Evolutionary conservation across 1,139 yeast species (phyloP), one percentile per base, ranked within the genome.

Genomic region (Chernovozyma sophiae-reginae): DNA sequence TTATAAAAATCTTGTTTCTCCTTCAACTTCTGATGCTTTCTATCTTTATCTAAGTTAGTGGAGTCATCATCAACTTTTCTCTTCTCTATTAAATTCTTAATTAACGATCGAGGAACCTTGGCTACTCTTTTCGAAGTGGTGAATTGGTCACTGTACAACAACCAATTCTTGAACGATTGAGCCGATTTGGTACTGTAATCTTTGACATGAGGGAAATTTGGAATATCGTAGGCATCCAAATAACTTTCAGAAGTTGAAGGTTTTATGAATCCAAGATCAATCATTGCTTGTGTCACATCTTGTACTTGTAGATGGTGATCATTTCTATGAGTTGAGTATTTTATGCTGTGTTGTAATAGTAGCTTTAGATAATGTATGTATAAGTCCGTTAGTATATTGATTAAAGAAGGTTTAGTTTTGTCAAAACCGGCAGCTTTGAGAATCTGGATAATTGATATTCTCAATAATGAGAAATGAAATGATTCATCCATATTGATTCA

Each of bases 391-490:
- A 82, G 46, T 3, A 76, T 67, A 51, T 82, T 83, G 11, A 85
- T 62, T 7, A 81, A 71, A 6, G 74, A 62, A 2, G 86, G 83
- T 32, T 77, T 65, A 43, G 86, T 77, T 46, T 79, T 69, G 48
- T 85, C 95, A 46, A 85, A 81, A 1, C 95, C 95, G 15, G 77
- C 70, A 0, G 86, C 74, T 41, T 85, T 74, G 35, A 86, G 65
- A 14, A 84, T 63, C 60, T 77, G 95, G 20, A 82, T 74, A 40
- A 82, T 70, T 0, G 89, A 74, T 37, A 84, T 67, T 37, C 89
- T 68, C 33, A 81, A 65, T 31, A 83, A 57, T 17, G 82, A 67
- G 50, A 74, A 80, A 52, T 76, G 73, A 56, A 83, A 79, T 20
- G 61, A 49, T 31, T 58, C 63, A 33, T 60, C 65, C 64, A 60